phyloP scores from a whole-genome alignment of 2,329 filamentous ascomycete species.

The Orbilia javanica region DNA sequence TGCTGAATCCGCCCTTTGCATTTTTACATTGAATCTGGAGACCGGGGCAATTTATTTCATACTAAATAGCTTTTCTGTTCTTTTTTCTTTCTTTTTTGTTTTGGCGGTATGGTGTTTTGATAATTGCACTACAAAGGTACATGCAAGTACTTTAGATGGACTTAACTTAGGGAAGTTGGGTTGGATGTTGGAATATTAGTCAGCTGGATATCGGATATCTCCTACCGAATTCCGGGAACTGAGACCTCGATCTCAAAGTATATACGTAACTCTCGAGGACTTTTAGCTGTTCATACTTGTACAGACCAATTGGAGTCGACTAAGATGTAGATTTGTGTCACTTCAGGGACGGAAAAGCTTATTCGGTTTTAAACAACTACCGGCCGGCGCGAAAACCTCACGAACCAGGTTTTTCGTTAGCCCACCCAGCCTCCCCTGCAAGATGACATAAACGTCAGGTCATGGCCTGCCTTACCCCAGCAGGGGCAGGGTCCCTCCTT shows the following conservation, averaged over 20 bases:
- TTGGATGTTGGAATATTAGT: neutral
- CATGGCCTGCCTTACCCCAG: neutral
- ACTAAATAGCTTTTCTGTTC: neutral
- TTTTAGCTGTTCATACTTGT: neutral
- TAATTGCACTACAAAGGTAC: neutral
- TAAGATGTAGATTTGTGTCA: neutral
- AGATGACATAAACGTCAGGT: constrained; percentile 24
- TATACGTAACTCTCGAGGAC: constrained; percentile 14
- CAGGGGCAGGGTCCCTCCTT: neutral
- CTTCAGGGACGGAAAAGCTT: neutral
- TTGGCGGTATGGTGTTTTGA: constrained; percentile 8
- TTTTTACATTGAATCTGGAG: neutral
- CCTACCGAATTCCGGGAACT: neutral
- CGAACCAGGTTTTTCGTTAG: neutral
- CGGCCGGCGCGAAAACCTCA: constrained; percentile 8
- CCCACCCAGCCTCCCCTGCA: constrained; percentile 12
- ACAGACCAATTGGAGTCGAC: neutral
- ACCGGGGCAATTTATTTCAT: neutral
- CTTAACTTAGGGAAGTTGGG: neutral
- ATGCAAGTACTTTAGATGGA: neutral
- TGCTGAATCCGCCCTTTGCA: too few species aligned
- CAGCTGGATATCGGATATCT: constrained; percentile 8
- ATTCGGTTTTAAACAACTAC: neutral
- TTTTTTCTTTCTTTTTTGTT: neutral
- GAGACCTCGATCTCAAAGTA: neutral